phyloP scores from a whole-genome alignment of 2,329 filamentous ascomycete genomes.

The Huntiella abstrusa region DNA sequence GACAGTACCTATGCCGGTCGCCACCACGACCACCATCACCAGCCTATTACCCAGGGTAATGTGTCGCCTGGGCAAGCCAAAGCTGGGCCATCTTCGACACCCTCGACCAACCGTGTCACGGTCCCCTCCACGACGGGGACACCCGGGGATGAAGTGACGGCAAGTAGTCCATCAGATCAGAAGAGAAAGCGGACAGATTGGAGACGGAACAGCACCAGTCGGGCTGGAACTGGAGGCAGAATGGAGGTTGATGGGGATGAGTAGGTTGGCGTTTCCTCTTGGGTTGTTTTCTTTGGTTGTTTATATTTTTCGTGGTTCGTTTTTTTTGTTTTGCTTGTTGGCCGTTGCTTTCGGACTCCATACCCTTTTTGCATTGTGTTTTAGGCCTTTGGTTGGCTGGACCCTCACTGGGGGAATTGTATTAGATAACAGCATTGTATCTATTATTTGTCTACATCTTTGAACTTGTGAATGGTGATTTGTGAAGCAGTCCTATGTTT shows the following conservation, averaged over 20 bases:
- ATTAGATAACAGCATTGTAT: no score
- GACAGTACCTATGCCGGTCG: constrained; percentile 10
- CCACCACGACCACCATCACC: constrained; percentile 11
- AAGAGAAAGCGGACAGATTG: constrained; percentile 10
- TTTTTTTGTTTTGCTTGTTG: neutral
- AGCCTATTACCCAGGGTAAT: constrained; percentile 5
- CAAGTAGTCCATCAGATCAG: constrained; percentile 5
- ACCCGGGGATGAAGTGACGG: neutral
- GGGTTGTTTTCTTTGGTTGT: neutral
- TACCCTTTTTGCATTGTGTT: no score
- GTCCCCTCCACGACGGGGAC: neutral
- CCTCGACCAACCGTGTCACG: neutral
- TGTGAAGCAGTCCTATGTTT: no score
- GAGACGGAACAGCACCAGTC: constrained; percentile 1
- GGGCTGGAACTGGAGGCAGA: constrained; percentile 2
- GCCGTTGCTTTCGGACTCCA: neutral
- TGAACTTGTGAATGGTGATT: no score
- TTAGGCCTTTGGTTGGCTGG: no score
- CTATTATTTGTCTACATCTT: no score
- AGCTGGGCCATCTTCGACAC: neutral
- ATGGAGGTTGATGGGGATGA: constrained; percentile 8
- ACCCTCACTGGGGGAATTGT: no score
- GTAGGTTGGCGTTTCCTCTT: neutral
- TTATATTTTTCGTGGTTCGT: neutral
- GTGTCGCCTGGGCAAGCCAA: no score